Percentiles rank a stretch among this genome's conserved stretches.
These are phyloP conservation scores for Cryptosporidium baileyi DNA, from an alignment of 169 alveolate species.

Conservation along the genomic window DNA sequence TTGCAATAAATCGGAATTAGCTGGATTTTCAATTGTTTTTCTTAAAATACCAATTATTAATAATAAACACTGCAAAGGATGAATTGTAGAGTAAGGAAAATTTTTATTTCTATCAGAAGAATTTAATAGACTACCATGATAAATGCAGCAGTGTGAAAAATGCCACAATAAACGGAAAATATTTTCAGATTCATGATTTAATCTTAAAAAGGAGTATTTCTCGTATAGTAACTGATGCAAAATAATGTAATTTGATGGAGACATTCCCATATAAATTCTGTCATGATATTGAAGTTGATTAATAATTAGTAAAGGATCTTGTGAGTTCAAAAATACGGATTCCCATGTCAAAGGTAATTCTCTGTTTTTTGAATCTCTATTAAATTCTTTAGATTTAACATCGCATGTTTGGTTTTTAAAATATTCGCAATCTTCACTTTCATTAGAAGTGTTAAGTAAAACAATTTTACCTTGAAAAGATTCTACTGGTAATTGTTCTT, in stretches of 20 bases:
- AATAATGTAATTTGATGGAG: constrained; percentile 53
- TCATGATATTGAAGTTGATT: constrained; percentile 42
- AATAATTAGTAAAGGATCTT: constrained; percentile 34
- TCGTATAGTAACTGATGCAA: constrained; percentile 34
- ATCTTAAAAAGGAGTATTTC: constrained; percentile 53
- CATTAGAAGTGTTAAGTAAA: not conserved
- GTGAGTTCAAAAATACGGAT: constrained; percentile 47
- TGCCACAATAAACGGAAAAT: constrained; percentile 52
- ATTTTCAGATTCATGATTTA: constrained; percentile 59
- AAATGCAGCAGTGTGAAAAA: constrained; percentile 55
- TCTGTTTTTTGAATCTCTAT: not conserved
- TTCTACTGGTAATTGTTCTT: constrained; percentile 13
- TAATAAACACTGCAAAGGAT: constrained; percentile 33
- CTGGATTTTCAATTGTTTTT: constrained; percentile 34
- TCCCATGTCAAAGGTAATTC: constrained; percentile 67
- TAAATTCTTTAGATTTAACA: not conserved
- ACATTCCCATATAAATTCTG: constrained; percentile 66
- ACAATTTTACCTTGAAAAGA: constrained; percentile 61
- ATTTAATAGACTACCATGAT: constrained; percentile 34
- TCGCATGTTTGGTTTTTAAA: not conserved
- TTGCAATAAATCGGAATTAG: constrained; percentile 7
- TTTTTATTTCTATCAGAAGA: not conserved
- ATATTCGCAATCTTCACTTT: not conserved
- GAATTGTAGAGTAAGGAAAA: not conserved
- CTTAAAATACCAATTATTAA: constrained; percentile 31